Percentiles rank a stretch among this genome's conserved stretches.
phyloP scores from a whole-genome alignment of 352 stramenopile genomes.

The Peronospora tabacina region DNA sequence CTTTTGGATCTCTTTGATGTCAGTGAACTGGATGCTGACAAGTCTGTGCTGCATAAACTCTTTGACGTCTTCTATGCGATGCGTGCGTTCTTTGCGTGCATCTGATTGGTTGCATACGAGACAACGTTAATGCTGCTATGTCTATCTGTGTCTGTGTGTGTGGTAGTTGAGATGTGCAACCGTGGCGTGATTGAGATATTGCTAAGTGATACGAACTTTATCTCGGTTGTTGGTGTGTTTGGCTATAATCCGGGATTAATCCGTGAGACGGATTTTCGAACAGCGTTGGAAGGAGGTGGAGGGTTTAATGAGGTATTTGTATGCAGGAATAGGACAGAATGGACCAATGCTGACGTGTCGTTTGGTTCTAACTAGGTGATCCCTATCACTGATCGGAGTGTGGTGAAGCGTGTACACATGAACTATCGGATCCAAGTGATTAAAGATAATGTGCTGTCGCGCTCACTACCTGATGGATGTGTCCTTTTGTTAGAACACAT shows the following conservation, averaged over 20 bases:
- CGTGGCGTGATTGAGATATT: conserved; percentile 57
- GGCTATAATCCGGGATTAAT: conserved; percentile 74
- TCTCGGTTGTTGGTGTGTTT: conserved; percentile 76
- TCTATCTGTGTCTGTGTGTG: neutral
- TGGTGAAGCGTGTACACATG: conserved; percentile 72
- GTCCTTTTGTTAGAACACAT: conserved; percentile 77
- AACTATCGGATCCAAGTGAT: conserved; percentile 86
- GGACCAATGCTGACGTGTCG: neutral
- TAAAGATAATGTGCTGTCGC: conserved; percentile 78
- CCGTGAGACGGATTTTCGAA: conserved; percentile 66
- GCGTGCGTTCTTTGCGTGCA: conserved; percentile 22
- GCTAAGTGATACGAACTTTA: conserved; percentile 67
- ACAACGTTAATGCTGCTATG: neutral
- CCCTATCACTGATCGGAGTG: conserved; percentile 44
- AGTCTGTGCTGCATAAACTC: conserved; percentile 46
- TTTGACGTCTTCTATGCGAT: conserved; percentile 76
- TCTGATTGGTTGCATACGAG: neutral
- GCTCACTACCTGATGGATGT: conserved; percentile 64
- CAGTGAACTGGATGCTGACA: conserved; percentile 57
- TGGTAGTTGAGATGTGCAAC: conserved; percentile 71
- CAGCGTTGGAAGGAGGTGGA: conserved; percentile 44
- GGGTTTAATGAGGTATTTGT: conserved; percentile 59
- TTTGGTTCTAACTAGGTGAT: conserved; percentile 39
- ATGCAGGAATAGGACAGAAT: neutral
- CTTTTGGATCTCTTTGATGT: conserved; percentile 69